Conservation (phyloP, 2,329 filamentous ascomycete species). For the Microdochium paspali region DNA sequence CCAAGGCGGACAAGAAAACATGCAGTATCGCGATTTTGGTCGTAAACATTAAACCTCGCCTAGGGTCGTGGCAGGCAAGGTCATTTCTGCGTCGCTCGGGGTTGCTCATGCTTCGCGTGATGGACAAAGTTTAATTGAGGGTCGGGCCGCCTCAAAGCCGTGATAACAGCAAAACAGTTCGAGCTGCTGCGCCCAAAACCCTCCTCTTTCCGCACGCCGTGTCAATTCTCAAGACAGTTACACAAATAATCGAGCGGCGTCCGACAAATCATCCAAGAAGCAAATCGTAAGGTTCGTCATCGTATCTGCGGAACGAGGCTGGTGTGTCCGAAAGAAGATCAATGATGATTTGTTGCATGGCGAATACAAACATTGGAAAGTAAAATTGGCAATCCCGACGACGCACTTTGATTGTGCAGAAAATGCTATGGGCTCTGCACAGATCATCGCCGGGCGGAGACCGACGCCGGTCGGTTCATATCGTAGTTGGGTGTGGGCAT, state of each 20-base stretch:
- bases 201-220: slow-evolving; percentile 9
- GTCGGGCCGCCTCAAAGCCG: neutral
- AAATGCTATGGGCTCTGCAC: neutral
- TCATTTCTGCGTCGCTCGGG: slow-evolving; percentile 17
- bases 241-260: slow-evolving; percentile 19
- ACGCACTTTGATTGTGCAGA: slow-evolving; percentile 10
- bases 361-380: slow-evolving; percentile 24
- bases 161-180: neutral
- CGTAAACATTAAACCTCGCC: slow-evolving; percentile 22
- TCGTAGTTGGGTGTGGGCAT: slow-evolving; percentile 39
- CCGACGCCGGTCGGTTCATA: slow-evolving; percentile 36
- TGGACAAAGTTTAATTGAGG: slow-evolving; percentile 2
- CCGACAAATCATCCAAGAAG: slow-evolving; percentile 23
- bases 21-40: slow-evolving; percentile 16
- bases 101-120: slow-evolving; percentile 20
- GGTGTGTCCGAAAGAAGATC: slow-evolving; percentile 18
- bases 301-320: slow-evolving; percentile 18
- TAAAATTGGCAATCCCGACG: slow-evolving; percentile 15
- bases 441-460: slow-evolving; percentile 32
- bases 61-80: slow-evolving; percentile 19
- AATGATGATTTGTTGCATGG: slow-evolving; percentile 21
- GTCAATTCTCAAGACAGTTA: slow-evolving; percentile 24
- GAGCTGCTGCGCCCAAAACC: neutral
- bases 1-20: slow-evolving; percentile 15
- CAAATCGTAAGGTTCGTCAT: slow-evolving; percentile 31